phyloP scores from a whole-genome alignment of 106 monocot species.

The Platanthera zijinensis region DNA sequence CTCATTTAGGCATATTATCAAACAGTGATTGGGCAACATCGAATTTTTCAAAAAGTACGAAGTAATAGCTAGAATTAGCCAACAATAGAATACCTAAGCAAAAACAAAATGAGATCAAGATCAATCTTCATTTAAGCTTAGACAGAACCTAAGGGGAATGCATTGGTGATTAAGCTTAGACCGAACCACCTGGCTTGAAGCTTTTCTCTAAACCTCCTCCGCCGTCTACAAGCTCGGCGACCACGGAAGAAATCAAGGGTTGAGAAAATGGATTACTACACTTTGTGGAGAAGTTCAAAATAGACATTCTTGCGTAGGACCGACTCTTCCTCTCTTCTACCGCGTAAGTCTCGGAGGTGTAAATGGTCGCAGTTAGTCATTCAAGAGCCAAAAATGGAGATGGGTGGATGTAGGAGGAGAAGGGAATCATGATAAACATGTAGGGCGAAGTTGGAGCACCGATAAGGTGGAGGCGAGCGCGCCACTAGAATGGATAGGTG shows the following conservation, averaged over 20 bases:
- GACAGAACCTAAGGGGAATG: conserved; percentile 41
- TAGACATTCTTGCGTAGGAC: no score
- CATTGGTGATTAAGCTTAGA: conserved; percentile 45
- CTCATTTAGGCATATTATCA: background rate
- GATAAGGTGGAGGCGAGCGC: no score
- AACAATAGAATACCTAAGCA: background rate
- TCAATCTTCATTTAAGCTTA: background rate
- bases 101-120: background rate
- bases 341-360: no score
- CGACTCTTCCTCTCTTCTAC: no score
- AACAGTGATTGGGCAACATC: background rate
- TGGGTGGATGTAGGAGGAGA: no score
- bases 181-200: no score
- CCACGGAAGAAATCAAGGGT: background rate
- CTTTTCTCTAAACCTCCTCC: background rate
- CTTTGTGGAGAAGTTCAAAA: no score
- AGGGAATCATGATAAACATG: no score
- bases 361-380: no score
- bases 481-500: no score
- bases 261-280: background rate
- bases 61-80: background rate
- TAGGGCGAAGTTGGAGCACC: no score
- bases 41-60: background rate
- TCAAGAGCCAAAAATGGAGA: no score
- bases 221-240: background rate